Evolutionary conservation across 2,329 filamentous ascomycete genomes (phyloP).

Genomic region (Neocucurbitaria cava): DNA sequence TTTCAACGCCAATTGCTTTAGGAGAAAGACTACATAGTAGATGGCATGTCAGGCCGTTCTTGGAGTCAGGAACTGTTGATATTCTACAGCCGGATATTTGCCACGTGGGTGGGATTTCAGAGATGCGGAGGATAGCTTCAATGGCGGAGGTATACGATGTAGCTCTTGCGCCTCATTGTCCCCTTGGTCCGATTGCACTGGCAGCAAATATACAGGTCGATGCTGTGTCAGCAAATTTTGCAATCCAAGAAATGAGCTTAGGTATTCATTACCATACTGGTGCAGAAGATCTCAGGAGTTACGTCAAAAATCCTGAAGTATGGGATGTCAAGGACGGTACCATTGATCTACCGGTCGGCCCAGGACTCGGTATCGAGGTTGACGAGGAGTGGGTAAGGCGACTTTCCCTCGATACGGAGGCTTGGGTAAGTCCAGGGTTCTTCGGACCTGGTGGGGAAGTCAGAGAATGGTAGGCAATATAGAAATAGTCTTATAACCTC

Average conservation of each 20-base stretch:
- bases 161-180: conserved; percentile 75
- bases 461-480: conserved; percentile 76
- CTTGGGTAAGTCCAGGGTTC: conserved; percentile 73
- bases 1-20: conserved; percentile 71
- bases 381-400: conserved; percentile 72
- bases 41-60: conserved; percentile 76
- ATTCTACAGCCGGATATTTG: conserved; percentile 76
- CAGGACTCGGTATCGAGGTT: conserved; percentile 71
- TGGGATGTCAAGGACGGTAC: conserved; percentile 73
- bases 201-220: conserved; percentile 75
- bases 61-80: conserved; percentile 72
- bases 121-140: conserved; percentile 71
- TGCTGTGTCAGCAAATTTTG: conserved; percentile 65
- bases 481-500: too few relatives aligned
- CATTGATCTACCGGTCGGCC: conserved; percentile 65
- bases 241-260: conserved; percentile 79
- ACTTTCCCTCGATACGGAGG: conserved; percentile 64
- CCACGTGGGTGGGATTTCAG: conserved; percentile 76
- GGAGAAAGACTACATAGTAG: conserved; percentile 75
- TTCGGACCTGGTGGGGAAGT: conserved; percentile 71
- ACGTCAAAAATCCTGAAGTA: conserved; percentile 68
- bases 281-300: conserved; percentile 59
- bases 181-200: conserved; percentile 74
- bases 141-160: conserved; percentile 79
- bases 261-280: conserved; percentile 77